Evolutionary conservation across 345 rosid species (phyloP).

Genomic region (Acer saccharum): DNA sequence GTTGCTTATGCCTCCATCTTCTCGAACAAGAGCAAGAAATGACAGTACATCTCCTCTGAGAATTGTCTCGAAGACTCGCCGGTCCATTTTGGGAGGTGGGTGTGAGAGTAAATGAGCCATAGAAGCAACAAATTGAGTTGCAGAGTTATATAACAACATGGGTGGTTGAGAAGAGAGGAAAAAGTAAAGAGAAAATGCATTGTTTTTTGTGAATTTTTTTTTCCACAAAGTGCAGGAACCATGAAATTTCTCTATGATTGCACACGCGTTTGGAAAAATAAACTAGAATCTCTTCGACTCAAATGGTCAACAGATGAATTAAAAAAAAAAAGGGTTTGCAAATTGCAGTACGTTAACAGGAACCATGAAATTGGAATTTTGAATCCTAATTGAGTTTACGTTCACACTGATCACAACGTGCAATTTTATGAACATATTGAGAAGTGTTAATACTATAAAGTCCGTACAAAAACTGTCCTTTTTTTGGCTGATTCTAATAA

Average conservation of each 20-base stretch:
- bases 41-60: slow-evolving; percentile 23
- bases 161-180: background rate
- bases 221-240: slow-evolving; percentile 26
- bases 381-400: too few species aligned
- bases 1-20: slow-evolving; percentile 16
- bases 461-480: too few species aligned
- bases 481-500: too few species aligned
- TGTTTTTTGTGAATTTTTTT: background rate
- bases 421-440: too few species aligned
- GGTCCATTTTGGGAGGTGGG: slow-evolving; percentile 22
- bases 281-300: background rate
- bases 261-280: background rate
- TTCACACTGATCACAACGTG: too few species aligned
- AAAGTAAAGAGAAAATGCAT: background rate
- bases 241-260: slow-evolving; percentile 22
- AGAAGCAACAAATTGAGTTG: background rate
- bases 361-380: too few species aligned
- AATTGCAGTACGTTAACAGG: too few species aligned
- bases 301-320: background rate
- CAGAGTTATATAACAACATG: background rate
- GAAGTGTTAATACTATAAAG: too few species aligned
- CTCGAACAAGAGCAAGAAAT: slow-evolving; percentile 23
- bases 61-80: slow-evolving; percentile 26
- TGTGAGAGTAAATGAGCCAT: background rate
- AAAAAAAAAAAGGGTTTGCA: too few species aligned